Evolutionary conservation across 495 filamentous ascomycete species (phyloP), one percentile per base, ranked within the genome.

Genomic region (Wilcoxina mikolae): DNA sequence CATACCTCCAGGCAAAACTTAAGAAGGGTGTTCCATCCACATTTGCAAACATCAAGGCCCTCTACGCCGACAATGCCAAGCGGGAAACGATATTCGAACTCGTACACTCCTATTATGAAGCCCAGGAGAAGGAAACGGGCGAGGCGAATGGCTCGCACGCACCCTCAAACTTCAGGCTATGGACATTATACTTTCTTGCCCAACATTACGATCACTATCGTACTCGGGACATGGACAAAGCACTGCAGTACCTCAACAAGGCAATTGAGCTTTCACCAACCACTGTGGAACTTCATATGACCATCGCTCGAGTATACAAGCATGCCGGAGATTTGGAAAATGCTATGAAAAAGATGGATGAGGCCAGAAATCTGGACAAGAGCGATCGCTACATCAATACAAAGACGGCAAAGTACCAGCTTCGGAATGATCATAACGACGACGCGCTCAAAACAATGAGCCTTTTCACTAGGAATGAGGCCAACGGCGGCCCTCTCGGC

Each of bases 301-400:
- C 88, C 31, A 88, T 86, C 68, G 91, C 91, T 1, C 79, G 93
- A 62, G 87, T 95, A 77, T 85, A 78, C 74, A 99, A 99, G 70
- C 88, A 99, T 65, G 75, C 79, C 53, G 91, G 91, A 12, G 79
- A 94, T 65, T 68, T 76, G 0, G 73, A 78, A 56, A 86, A 87
- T 70, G 93, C 91, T 4, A 78, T 88, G 1, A 80, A 86, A 58
- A 78, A 78, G 26, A 96, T 99, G 88, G 82, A 95, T 58, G 73
- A 86, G 52, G 91, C 93, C 4, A 78, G 91, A 27, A 72, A 75
- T 29, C 72, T 95, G 54, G 91, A 99, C 64, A 78, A 80, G 44
- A 84, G 79, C 69, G 91, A 99, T 66, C 84, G 91, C 23, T 91
- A 95, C 67, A 96, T 96, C 73, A 99, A 99, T 73, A 87, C 87